These are phyloP conservation scores for Boletus rufocinnamomeus DNA, from an alignment of 768 basidiomycete species.

Conservation along the genomic window DNA sequence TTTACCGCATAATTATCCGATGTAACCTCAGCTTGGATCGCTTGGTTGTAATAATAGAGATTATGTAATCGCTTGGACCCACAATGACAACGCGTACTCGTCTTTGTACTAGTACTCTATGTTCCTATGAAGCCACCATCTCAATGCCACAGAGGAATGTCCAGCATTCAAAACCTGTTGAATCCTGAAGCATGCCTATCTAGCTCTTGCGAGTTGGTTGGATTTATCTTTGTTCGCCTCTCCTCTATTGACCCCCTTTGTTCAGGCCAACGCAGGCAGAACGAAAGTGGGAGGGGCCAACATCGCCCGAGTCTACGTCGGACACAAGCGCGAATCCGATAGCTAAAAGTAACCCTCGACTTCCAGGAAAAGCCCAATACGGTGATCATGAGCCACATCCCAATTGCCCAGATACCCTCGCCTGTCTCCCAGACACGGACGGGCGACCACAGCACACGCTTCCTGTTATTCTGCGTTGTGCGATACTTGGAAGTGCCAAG, in stretches of 20 bases:
- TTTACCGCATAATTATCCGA: slow-evolving; percentile 23
- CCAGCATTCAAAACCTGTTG: slow-evolving; percentile 55
- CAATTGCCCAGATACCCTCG: slow-evolving; percentile 75
- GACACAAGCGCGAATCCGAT: slow-evolving; percentile 35
- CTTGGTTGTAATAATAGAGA: not conserved
- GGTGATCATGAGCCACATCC: slow-evolving; percentile 64
- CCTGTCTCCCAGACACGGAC: slow-evolving; percentile 76
- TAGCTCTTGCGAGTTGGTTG: slow-evolving; percentile 44
- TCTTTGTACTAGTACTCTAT: slow-evolving; percentile 5
- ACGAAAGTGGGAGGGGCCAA: slow-evolving; percentile 30
- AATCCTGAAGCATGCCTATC: slow-evolving; percentile 52
- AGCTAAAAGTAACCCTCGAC: slow-evolving; percentile 21
- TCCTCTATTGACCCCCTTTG: slow-evolving; percentile 30
- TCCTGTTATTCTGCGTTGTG: slow-evolving; percentile 81
- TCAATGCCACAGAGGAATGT: slow-evolving; percentile 44
- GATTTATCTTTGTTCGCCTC: slow-evolving; percentile 6
- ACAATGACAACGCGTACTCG: slow-evolving; percentile 28
- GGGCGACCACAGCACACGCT: slow-evolving; percentile 82
- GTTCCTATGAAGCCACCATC: slow-evolving; percentile 18
- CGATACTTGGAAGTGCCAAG: slow-evolving; percentile 75
- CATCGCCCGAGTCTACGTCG: slow-evolving; percentile 39
- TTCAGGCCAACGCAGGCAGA: slow-evolving; percentile 27
- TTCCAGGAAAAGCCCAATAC: slow-evolving; percentile 28
- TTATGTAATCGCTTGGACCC: slow-evolving; percentile 38
- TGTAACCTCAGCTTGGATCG: slow-evolving; percentile 14